Base-by-base conservation (phyloP, 2,329 filamentous ascomycete species). In the Pezicula rhizophila region DNA sequence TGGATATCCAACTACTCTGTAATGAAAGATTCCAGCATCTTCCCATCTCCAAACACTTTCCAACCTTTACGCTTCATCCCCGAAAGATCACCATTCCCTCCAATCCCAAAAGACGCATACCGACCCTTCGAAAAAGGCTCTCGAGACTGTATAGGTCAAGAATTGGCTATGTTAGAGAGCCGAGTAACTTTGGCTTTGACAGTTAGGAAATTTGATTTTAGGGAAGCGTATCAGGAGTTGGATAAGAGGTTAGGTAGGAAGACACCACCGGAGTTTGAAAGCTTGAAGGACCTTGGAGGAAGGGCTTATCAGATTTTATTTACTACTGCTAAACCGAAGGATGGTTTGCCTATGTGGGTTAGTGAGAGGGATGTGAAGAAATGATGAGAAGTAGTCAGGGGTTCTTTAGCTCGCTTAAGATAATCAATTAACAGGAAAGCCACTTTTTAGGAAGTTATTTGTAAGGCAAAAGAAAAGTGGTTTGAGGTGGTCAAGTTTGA, bases 81-180 rank as follows among this genome's bases (percentile, higher is more conserved):
- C 59, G 53, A 42, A n/a, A n/a, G 23, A 17, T 61, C 63, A 34
- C 48, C 10, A 60, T 65, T 48, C 64, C 63, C 8, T 56, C 61
- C 14, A 70, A 71, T 49, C 31, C 45, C 45, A 10, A 52, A 56
- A 10, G 50, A 71, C 38, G 78, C 77, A 1, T 82, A 70, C 68
- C 70, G 77, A 8, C 68, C 75, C 0, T 83, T 83, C 59, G 75
- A 77, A 54, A 68, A 72, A 48, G 79, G 79, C 0, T 68, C 71
- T 2, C 62, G 79, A 11, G 75, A 74, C 45, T 84, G 79, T 56
- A 72, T 80, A 8, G 79, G 79, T 0, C 76, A 82, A 59, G 71
- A 73, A 53, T 62, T 79, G 18, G 77, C 74, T 1, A 71, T 76
- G 66, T 54, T 62, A 18, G 75, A 79, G 59, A 61, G 70, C 18